A percentile compares a stretch with the other conserved stretches of the same genome.
These are phyloP conservation scores for Blastobotrys ciferrii DNA, from an alignment of 1,139 yeast species.

Conservation along the genomic window DNA sequence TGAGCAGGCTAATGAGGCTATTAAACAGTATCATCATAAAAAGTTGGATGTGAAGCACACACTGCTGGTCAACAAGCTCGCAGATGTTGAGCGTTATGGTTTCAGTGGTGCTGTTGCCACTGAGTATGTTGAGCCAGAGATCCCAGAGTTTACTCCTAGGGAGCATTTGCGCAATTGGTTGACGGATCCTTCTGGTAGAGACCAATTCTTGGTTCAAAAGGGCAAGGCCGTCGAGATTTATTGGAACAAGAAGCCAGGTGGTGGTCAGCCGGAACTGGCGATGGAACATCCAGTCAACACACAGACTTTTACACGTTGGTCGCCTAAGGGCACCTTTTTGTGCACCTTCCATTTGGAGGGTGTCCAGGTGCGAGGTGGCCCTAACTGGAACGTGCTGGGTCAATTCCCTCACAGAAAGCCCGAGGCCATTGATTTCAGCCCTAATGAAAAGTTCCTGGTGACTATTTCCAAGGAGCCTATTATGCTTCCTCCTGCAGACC, in stretches of 20 bases:
- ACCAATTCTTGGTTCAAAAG: conserved; percentile 79
- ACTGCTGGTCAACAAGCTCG: conserved; percentile 74
- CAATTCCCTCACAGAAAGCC: conserved; percentile 89
- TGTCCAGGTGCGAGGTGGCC: conserved; percentile 95
- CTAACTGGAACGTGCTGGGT: conserved; percentile 61
- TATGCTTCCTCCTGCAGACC: conserved; percentile 61
- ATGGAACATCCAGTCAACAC: conserved; percentile 68
- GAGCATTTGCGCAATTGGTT: conserved; percentile 91
- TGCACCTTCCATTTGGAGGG: conserved; percentile 93
- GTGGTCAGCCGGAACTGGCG: conserved; percentile 71
- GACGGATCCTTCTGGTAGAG: conserved; percentile 85
- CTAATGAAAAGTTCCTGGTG: conserved; percentile 84
- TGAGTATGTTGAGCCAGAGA: conserved; percentile 66
- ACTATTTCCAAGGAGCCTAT: conserved; percentile 90
- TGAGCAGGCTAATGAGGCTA: conserved; percentile 73
- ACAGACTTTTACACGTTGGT: conserved; percentile 81
- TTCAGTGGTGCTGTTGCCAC: conserved; percentile 61
- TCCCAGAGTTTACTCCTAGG: conserved; percentile 67
- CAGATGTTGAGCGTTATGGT: conserved; percentile 83
- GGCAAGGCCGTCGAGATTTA: conserved; percentile 79
- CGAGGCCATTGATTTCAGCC: conserved; percentile 86
- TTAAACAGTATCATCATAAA: conserved; percentile 78
- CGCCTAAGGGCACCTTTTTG: conserved; percentile 89
- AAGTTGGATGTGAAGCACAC: conserved; percentile 93
- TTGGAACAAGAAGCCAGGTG: conserved; percentile 69